These are phyloP conservation scores for Straminergon stramineum DNA, from an alignment of 225 moss, liverwort and hornwort genomes.

Conservation along the genomic window DNA sequence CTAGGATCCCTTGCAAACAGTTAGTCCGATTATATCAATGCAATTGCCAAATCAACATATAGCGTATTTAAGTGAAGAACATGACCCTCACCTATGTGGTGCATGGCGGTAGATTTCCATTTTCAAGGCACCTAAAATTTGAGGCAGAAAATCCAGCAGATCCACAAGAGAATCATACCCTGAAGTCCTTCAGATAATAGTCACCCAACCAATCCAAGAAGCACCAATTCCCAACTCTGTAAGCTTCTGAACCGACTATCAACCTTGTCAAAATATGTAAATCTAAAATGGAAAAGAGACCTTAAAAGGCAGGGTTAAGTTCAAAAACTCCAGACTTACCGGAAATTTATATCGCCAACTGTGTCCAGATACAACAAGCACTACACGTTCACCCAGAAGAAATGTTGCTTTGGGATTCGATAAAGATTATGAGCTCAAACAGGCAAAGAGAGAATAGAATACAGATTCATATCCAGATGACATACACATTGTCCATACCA, in stretches of 20 bases:
- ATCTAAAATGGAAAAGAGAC: background rate
- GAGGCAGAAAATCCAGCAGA: background rate
- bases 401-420: background rate
- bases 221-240: conserved; percentile 37
- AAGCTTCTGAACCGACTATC: background rate
- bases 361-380: background rate
- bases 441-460: background rate
- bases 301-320: background rate
- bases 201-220: conserved; percentile 73
- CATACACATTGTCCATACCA: background rate
- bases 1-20: background rate
- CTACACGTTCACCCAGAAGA: background rate
- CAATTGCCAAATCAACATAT: background rate
- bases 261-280: background rate
- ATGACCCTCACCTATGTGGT: background rate
- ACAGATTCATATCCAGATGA: background rate
- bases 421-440: background rate
- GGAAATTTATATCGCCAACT: background rate
- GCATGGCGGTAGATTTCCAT: background rate
- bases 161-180: background rate
- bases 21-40: background rate
- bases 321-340: background rate
- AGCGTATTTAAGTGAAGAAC: background rate
- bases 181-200: conserved; percentile 25
- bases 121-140: background rate